Percentiles rank a stretch among this genome's conserved stretches.
phyloP scores from a whole-genome alignment of 768 basidiomycete genomes.

The Gymnopilus junonius region DNA sequence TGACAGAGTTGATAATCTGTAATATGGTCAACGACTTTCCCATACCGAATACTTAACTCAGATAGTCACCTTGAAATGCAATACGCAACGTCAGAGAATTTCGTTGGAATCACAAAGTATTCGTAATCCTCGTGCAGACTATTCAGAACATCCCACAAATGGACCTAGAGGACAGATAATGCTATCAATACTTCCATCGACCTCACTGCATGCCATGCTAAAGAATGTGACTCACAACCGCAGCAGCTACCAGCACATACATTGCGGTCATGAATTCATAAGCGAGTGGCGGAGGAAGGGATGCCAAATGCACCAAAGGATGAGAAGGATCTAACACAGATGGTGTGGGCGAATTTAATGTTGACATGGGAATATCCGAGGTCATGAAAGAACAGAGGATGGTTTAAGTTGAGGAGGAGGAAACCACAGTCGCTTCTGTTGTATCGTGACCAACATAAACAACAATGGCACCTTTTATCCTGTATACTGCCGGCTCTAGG shows the following conservation, averaged over 20 bases:
- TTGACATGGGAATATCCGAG: neutral
- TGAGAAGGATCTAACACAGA: neutral
- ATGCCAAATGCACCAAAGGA: neutral
- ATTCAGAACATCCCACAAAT: slow-evolving; percentile 10
- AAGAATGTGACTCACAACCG: neutral
- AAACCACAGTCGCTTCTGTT: no score
- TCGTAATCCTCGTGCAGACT: slow-evolving; percentile 20
- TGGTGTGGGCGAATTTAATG: neutral
- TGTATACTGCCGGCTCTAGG: no score
- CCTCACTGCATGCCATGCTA: neutral
- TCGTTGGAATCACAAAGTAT: slow-evolving; percentile 20
- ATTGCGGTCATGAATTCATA: neutral
- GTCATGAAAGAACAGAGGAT: no score
- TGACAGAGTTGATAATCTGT: slow-evolving; percentile 9
- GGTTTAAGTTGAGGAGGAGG: no score
- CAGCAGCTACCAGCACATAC: neutral
- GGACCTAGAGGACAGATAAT: neutral
- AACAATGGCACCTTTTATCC: no score
- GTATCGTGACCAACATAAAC: no score
- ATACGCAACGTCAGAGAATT: slow-evolving; percentile 8
- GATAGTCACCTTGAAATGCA: neutral
- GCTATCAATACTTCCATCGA: neutral
- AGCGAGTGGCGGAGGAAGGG: neutral
- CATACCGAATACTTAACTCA: neutral
- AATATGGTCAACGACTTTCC: neutral